Evolutionary conservation across 2,329 filamentous ascomycete species (phyloP).

Genomic region (Xylaria digitata): DNA sequence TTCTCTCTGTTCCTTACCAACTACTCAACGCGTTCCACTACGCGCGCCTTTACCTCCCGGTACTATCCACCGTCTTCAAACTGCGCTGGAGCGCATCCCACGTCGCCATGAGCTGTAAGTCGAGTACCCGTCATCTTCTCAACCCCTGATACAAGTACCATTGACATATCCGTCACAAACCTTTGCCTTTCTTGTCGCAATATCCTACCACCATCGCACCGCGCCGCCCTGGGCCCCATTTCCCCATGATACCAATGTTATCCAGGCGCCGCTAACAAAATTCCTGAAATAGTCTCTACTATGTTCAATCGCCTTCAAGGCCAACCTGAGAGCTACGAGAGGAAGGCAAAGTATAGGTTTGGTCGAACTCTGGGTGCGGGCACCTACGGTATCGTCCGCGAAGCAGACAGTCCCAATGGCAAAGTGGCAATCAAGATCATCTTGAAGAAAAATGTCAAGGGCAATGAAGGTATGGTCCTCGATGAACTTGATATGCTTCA

Average conservation of each 20-base stretch:
- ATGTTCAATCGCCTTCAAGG: constrained; percentile 97
- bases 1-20: constrained; percentile 3
- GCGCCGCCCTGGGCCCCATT: neutral
- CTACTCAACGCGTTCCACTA: constrained; percentile 9
- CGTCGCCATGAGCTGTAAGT: constrained; percentile 57
- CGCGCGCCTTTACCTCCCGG: constrained; percentile 17
- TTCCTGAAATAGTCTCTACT: constrained; percentile 71
- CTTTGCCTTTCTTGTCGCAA: constrained; percentile 5
- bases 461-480: constrained; percentile 98
- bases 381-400: constrained; percentile 97
- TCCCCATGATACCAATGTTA: constrained; percentile 22
- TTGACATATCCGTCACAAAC: neutral
- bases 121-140: constrained; percentile 38
- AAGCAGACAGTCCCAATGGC: constrained; percentile 85
- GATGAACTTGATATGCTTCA: constrained; percentile 96
- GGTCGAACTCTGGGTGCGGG: constrained; percentile 94
- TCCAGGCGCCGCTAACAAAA: constrained; percentile 26
- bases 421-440: constrained; percentile 99
- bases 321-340: constrained; percentile 98
- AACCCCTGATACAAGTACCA: constrained; percentile 5
- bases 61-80: constrained; percentile 14
- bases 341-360: constrained; percentile 95
- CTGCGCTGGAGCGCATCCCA: constrained; percentile 38
- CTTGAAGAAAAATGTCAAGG: constrained; percentile 98
- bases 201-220: neutral